Evolutionary conservation across 2,329 filamentous ascomycete genomes (phyloP).

Genomic region (Aspergillus terreus): DNA sequence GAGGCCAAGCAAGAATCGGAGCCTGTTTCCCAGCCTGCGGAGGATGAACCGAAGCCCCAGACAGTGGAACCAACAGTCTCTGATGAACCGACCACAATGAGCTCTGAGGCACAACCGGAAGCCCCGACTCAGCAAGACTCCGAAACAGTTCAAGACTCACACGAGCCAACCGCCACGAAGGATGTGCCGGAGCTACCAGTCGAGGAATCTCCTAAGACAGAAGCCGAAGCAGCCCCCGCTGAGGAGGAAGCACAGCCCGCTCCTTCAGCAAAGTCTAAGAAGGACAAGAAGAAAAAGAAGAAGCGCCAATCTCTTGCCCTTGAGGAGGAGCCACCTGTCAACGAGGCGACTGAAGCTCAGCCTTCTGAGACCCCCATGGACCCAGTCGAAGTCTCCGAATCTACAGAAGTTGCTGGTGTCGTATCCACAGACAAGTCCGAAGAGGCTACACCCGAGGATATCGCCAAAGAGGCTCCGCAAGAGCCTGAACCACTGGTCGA

Average conservation of each 20-base stretch:
- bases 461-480: not conserved
- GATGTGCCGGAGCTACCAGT: too few species aligned
- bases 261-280: slow-evolving; percentile 20
- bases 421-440: slow-evolving; percentile 1
- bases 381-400: not conserved
- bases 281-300: slow-evolving; percentile 31
- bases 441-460: not conserved
- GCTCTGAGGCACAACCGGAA: too few species aligned
- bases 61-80: too few species aligned
- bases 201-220: not conserved
- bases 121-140: too few species aligned
- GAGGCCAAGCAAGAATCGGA: too few species aligned
- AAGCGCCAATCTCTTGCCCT: slow-evolving; percentile 15
- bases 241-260: slow-evolving; percentile 7
- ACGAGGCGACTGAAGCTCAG: not conserved
- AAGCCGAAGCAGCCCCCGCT: not conserved
- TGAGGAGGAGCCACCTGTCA: not conserved
- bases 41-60: not conserved
- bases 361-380: not conserved
- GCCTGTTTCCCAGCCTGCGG: not conserved
- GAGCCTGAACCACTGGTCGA: slow-evolving; percentile 1
- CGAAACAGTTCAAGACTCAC: too few species aligned
- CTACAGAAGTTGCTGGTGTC: not conserved
- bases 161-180: too few species aligned
- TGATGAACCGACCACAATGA: too few species aligned